Percentiles rank a stretch among this genome's conserved stretches.
phyloP scores from a whole-genome alignment of 1,284 basidiomycete species.

The Pholiota adiposa region DNA sequence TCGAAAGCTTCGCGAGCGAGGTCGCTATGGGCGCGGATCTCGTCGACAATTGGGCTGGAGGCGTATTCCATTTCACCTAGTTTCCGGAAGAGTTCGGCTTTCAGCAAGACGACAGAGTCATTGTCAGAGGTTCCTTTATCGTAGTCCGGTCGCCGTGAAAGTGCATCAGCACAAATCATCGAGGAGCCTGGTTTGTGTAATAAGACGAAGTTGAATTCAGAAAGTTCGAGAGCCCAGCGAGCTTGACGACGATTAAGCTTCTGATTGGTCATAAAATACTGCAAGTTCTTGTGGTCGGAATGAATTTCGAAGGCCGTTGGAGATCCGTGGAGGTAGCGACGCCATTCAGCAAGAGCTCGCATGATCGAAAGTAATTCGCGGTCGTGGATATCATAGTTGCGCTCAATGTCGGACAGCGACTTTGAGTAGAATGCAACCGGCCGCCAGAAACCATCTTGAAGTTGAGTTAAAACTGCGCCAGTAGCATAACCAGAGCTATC shows the following conservation, averaged over 20 bases:
- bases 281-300: conserved; percentile 48
- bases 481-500: conserved; percentile 28
- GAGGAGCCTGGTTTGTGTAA: conserved; percentile 40
- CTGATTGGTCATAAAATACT: conserved; percentile 39
- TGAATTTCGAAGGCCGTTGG: conserved; percentile 30
- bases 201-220: conserved; percentile 40
- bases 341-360: conserved; percentile 38
- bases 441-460: conserved; percentile 20
- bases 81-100: conserved; percentile 11
- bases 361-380: conserved; percentile 42
- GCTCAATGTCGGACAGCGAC: conserved; percentile 23
- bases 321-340: conserved; percentile 37
- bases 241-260: conserved; percentile 42
- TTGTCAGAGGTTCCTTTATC: conserved; percentile 33
- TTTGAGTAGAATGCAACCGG: conserved; percentile 31
- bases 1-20: background rate
- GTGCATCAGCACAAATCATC: conserved; percentile 39
- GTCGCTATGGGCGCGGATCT: background rate
- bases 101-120: conserved; percentile 31
- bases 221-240: conserved; percentile 40
- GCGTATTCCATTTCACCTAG: conserved; percentile 3
- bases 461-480: conserved; percentile 27
- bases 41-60: background rate
- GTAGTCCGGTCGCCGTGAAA: conserved; percentile 44
- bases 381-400: conserved; percentile 35